These are phyloP conservation scores for Ophiostoma angusticollis DNA, from an alignment of 2,329 filamentous ascomycete genomes.

Conservation along the genomic window DNA sequence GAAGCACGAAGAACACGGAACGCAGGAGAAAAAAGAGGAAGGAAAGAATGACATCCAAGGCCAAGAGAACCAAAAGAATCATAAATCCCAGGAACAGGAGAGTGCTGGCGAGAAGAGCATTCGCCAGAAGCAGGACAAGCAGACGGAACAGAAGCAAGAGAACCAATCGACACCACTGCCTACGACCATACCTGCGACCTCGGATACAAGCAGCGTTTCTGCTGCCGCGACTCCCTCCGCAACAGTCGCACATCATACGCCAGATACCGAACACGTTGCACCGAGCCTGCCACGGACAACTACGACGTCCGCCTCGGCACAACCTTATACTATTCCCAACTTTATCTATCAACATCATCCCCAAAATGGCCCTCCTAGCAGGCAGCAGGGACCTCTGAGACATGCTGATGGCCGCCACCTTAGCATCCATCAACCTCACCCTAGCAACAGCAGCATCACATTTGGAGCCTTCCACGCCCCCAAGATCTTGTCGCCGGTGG, in stretches of 20 bases:
- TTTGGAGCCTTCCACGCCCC: slow-evolving; percentile 44
- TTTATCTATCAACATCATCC: slow-evolving; percentile 7
- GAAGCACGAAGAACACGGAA: too few species aligned
- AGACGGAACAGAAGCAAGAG: too few species aligned
- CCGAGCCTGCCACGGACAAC: too few species aligned
- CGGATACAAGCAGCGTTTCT: not conserved
- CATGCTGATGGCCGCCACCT: not conserved
- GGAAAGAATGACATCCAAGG: too few species aligned
- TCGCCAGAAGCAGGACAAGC: too few species aligned
- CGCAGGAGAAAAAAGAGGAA: too few species aligned
- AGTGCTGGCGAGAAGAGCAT: too few species aligned
- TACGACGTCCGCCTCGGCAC: slow-evolving; percentile 1
- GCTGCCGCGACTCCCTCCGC: not conserved
- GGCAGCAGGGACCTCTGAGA: slow-evolving; percentile 3
- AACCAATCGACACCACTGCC: too few species aligned
- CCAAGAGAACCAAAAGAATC: not conserved
- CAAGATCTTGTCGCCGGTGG: slow-evolving; percentile 44
- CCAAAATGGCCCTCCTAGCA: not conserved
- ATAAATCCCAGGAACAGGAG: too few species aligned
- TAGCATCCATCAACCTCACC: slow-evolving; percentile 36
- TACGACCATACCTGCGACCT: too few species aligned
- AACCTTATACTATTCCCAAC: not conserved
- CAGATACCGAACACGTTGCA: slow-evolving; percentile 3
- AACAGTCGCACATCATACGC: slow-evolving; percentile 3
- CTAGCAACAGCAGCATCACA: slow-evolving; percentile 42